Evolutionary conservation across 371 early-diverging fungal genomes (phyloP).

Genomic region (Batrachochytrium dendrobatidis): DNA sequence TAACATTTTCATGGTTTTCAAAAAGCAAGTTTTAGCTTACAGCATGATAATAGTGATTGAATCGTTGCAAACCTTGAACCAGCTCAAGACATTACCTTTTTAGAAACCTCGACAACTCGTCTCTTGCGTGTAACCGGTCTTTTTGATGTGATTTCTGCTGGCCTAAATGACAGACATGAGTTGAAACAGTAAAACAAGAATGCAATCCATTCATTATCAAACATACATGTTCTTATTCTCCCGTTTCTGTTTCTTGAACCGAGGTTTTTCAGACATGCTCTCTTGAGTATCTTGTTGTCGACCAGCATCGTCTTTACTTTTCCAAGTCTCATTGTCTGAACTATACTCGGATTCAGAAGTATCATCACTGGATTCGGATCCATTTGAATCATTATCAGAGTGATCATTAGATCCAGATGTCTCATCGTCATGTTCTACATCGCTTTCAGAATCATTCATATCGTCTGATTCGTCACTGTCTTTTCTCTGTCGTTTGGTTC

Average conservation of each 20-base stretch:
- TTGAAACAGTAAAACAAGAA: background rate
- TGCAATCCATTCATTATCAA: background rate
- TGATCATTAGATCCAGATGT: no score
- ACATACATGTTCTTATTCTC: conserved; percentile 30
- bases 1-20: conserved; percentile 9
- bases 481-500: no score
- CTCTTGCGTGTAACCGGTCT: conserved; percentile 69
- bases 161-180: conserved; percentile 35
- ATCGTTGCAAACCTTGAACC: background rate
- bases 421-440: no score
- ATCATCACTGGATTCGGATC: no score
- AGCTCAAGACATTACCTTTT: conserved; percentile 34
- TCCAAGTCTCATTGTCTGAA: no score
- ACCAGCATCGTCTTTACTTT: conserved; percentile 1
- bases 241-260: conserved; percentile 28
- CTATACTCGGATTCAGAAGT: no score
- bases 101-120: conserved; percentile 59
- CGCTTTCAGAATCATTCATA: no score
- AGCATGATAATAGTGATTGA: background rate
- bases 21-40: background rate
- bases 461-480: no score
- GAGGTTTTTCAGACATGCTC: conserved; percentile 21
- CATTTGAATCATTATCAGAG: no score
- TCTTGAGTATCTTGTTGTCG: conserved; percentile 23
- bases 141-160: conserved; percentile 74